phyloP scores from a whole-genome alignment of 179 eudicot species.

The Carnegiea gigantea region DNA sequence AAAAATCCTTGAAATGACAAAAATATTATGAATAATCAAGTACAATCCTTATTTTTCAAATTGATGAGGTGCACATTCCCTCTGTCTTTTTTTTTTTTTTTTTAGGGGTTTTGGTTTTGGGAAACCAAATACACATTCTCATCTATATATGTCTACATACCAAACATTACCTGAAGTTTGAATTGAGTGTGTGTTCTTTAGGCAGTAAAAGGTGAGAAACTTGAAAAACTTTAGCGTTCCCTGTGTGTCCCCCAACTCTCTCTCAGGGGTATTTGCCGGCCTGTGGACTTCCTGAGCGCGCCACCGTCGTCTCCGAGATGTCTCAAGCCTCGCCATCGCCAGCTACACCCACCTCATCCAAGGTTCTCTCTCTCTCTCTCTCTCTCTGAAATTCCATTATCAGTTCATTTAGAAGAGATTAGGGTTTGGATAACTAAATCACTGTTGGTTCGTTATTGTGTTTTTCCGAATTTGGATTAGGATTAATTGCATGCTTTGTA shows the following conservation, averaged over 20 bases:
- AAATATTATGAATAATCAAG: no score
- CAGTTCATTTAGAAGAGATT: background rate
- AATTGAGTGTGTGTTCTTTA: no score
- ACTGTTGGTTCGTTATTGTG: background rate
- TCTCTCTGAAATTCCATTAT: background rate
- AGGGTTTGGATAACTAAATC: background rate
- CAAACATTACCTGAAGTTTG: no score
- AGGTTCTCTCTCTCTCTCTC: slow-evolving; percentile 9
- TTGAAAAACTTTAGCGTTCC: background rate
- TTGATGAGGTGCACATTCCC: no score
- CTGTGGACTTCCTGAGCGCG: background rate
- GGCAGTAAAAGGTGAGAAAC: no score
- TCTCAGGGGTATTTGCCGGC: background rate
- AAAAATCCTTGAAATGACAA: no score
- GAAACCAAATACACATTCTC: no score
- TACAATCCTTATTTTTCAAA: no score
- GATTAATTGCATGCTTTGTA: background rate
- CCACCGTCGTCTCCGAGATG: background rate
- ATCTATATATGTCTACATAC: no score
- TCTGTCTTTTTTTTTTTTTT: no score
- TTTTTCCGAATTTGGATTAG: background rate
- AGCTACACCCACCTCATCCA: slow-evolving; percentile 22
- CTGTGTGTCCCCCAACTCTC: background rate
- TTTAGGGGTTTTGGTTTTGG: no score
- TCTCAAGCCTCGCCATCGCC: background rate